A percentile compares a stretch with the other conserved stretches of the same genome.
Conservation (phyloP, 2,329 filamentous ascomycete species). For the Pseudogymnoascus sp. region DNA sequence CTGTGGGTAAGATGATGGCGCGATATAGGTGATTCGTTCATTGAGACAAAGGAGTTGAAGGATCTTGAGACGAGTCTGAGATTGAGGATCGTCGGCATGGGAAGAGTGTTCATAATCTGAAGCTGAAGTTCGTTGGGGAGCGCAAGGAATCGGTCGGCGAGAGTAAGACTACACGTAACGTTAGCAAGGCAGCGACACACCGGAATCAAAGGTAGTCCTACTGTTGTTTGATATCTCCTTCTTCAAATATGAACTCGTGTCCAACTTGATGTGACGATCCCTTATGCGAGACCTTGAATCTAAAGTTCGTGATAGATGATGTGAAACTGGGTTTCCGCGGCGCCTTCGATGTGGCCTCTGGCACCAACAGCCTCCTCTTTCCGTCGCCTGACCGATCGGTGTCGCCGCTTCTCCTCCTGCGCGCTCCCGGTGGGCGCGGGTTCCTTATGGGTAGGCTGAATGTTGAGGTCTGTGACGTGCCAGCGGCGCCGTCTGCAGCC, state of each 20-base stretch:
- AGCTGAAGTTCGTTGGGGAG: constrained; percentile 57
- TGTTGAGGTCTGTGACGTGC: constrained; percentile 18
- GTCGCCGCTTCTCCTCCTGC: constrained; percentile 10
- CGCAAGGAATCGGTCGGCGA: constrained; percentile 50
- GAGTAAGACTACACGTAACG: constrained; percentile 30
- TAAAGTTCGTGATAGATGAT: constrained; percentile 27
- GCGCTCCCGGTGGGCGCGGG: constrained; percentile 17
- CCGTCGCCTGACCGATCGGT: constrained; percentile 22
- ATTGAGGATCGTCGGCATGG: constrained; percentile 53
- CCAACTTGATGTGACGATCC: constrained; percentile 16
- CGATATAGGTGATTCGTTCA: constrained; percentile 55
- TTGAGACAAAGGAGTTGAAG: constrained; percentile 52
- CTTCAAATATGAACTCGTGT: constrained; percentile 22
- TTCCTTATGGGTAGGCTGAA: constrained; percentile 27
- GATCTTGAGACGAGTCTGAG: constrained; percentile 51
- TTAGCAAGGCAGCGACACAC: background rate
- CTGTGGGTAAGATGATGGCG: constrained; percentile 54
- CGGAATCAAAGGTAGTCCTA: constrained; percentile 14
- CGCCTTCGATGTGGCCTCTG: constrained; percentile 26
- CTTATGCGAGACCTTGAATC: constrained; percentile 21
- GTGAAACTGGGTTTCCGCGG: constrained; percentile 27
- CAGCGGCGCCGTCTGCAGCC: constrained; percentile 6
- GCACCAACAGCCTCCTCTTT: constrained; percentile 28
- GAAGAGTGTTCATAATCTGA: constrained; percentile 53
- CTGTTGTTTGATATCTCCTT: constrained; percentile 20